phyloP scores from a whole-genome alignment of 768 basidiomycete genomes.

The Chalciporus sphaerocephalus region DNA sequence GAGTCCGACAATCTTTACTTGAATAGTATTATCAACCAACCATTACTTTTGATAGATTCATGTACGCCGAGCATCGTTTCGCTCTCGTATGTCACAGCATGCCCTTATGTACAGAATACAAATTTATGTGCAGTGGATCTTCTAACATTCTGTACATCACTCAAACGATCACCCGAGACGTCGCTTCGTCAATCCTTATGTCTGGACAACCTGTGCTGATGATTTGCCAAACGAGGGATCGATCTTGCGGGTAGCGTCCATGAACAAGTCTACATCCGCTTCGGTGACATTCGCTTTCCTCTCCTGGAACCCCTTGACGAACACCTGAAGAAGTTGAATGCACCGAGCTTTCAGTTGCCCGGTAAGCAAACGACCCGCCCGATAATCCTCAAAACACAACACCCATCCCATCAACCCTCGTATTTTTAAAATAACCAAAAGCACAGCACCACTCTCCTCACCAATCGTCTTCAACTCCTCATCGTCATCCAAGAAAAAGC shows the following conservation, averaged over 20 bases:
- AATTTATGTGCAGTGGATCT: conserved; percentile 2
- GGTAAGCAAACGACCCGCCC: conserved; percentile 80
- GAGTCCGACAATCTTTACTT: conserved; percentile 1
- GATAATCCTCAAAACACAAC: conserved; percentile 70
- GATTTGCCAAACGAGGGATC: conserved; percentile 47
- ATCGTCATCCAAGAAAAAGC: conserved; percentile 95
- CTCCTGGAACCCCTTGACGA: conserved; percentile 88
- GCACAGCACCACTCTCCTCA: conserved; percentile 42
- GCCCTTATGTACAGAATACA: neutral
- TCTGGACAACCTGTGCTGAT: conserved; percentile 2
- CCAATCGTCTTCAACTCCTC: conserved; percentile 76
- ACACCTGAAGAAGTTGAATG: conserved; percentile 75
- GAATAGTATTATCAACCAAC: neutral
- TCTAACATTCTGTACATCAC: neutral
- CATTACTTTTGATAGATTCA: neutral
- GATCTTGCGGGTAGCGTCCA: conserved; percentile 78
- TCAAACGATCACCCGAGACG: neutral
- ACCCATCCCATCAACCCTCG: neutral
- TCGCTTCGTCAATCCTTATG: neutral
- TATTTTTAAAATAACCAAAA: neutral
- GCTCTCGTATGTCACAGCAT: conserved; percentile 2
- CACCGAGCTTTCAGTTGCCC: conserved; percentile 89
- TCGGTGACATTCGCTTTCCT: conserved; percentile 78
- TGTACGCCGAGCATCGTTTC: conserved; percentile 1
- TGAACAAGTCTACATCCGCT: conserved; percentile 67